Conservation (phyloP, 225 moss, liverwort and hornwort species). For the Sphagnum contortum region DNA sequence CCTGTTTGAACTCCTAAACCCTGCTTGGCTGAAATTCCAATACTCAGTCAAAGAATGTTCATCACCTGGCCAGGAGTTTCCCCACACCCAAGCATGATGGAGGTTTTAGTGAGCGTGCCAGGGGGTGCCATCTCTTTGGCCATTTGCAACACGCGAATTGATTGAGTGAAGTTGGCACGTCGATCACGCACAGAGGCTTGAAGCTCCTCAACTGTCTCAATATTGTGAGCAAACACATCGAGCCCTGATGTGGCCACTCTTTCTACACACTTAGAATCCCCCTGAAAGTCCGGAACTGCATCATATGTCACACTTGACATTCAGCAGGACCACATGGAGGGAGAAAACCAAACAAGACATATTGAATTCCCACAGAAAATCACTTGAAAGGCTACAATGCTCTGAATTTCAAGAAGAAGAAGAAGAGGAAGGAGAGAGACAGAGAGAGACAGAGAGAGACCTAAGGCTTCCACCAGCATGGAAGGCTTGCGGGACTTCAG, state of each 20-base stretch:
- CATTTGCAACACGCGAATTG: conserved; percentile 82
- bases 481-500: conserved; percentile 79
- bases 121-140: conserved; percentile 80
- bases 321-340: background rate
- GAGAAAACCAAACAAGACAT: background rate
- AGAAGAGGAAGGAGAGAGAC: background rate
- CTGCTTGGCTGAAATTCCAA: too few relatives aligned
- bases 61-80: conserved; percentile 74
- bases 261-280: conserved; percentile 78
- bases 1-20: too few relatives aligned
- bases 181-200: conserved; percentile 84
- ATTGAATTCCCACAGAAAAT: background rate
- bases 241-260: conserved; percentile 90
- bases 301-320: background rate
- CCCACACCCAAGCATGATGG: conserved; percentile 98
- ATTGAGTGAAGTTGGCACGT: conserved; percentile 96
- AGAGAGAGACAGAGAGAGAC: background rate
- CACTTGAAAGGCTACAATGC: background rate
- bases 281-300: conserved; percentile 98
- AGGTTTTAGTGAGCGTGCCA: conserved; percentile 91
- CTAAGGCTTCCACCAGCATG: conserved; percentile 66
- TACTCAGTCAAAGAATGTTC: too few relatives aligned
- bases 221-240: conserved; percentile 95
- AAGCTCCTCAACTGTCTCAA: conserved; percentile 97
- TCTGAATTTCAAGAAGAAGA: background rate